Percentiles rank a stretch among this genome's conserved stretches.
These are phyloP conservation scores for Populus trichocarpa DNA, from an alignment of 441 rosid species.

Conservation along the genomic window DNA sequence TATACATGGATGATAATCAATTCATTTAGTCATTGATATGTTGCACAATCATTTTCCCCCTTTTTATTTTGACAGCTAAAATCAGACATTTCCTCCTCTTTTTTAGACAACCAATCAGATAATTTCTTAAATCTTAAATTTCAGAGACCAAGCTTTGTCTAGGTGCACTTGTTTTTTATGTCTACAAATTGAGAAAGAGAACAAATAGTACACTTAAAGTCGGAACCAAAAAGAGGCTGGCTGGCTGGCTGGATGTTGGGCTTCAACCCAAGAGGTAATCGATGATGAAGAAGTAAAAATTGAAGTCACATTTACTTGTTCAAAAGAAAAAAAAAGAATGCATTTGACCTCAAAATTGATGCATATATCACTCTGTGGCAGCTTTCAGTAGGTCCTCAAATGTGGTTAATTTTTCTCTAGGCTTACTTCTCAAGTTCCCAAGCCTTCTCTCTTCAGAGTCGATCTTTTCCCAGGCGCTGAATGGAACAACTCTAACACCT, in stretches of 20 bases:
- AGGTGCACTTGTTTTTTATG: not conserved
- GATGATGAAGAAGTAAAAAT: not conserved
- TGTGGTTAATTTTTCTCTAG: constrained; percentile 62
- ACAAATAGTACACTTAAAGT: not conserved
- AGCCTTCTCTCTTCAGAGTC: constrained; percentile 63
- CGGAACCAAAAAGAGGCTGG: not conserved
- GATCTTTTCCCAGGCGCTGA: constrained; percentile 66
- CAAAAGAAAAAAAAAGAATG: not conserved
- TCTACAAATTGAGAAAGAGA: not conserved
- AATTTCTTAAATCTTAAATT: not conserved
- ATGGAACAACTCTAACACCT: constrained; percentile 45
- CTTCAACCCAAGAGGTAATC: not conserved
- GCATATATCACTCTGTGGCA: constrained; percentile 19
- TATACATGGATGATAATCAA: no score
- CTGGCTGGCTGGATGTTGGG: not conserved
- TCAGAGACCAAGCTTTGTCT: not conserved
- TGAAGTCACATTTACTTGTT: not conserved
- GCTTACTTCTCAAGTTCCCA: constrained; percentile 55
- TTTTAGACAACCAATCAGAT: not conserved
- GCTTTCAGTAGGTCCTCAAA: constrained; percentile 56
- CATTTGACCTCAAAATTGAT: not conserved
- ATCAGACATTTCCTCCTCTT: no score
- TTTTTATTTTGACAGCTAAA: no score
- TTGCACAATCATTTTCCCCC: no score
- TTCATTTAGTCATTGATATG: no score